These are phyloP conservation scores for Setaria italica DNA, from an alignment of 202 grass and related monocot genomes.

Conservation along the genomic window DNA sequence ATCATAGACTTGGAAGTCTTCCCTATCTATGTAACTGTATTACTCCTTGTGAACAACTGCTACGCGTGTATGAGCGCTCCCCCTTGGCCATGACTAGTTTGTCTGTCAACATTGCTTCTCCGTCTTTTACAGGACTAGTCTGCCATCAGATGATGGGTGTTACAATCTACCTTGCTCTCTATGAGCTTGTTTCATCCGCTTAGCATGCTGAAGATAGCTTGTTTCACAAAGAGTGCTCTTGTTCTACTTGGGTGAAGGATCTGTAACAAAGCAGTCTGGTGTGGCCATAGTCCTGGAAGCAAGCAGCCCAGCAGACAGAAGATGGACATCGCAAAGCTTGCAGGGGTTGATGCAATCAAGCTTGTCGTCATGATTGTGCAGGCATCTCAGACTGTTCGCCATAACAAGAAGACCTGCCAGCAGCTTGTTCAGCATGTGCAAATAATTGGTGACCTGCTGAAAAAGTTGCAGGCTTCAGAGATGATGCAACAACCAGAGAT, in stretches of 20 bases:
- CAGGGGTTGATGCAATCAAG: conserved; percentile 58
- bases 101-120: neutral
- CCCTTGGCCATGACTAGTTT: neutral
- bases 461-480: conserved; percentile 54
- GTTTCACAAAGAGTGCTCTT: neutral
- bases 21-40: neutral
- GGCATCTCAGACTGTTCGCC: conserved; percentile 51
- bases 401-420: conserved; percentile 62
- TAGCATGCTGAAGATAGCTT: neutral
- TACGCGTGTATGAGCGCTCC: neutral
- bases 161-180: neutral
- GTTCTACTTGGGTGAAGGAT: neutral
- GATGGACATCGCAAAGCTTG: conserved; percentile 52
- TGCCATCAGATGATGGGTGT: neutral
- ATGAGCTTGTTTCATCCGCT: neutral
- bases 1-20: neutral
- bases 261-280: neutral
- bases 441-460: conserved; percentile 59
- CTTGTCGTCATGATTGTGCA: conserved; percentile 58
- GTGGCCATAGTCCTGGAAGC: neutral
- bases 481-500: conserved; percentile 59
- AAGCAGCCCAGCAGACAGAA: neutral
- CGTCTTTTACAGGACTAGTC: neutral
- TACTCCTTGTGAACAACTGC: neutral
- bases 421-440: conserved; percentile 56